Percentiles rank a stretch among this genome's conserved stretches.
These are phyloP conservation scores for Epipyxis sp. DNA, from an alignment of 108 stramenopile genomes.

Conservation along the genomic window DNA sequence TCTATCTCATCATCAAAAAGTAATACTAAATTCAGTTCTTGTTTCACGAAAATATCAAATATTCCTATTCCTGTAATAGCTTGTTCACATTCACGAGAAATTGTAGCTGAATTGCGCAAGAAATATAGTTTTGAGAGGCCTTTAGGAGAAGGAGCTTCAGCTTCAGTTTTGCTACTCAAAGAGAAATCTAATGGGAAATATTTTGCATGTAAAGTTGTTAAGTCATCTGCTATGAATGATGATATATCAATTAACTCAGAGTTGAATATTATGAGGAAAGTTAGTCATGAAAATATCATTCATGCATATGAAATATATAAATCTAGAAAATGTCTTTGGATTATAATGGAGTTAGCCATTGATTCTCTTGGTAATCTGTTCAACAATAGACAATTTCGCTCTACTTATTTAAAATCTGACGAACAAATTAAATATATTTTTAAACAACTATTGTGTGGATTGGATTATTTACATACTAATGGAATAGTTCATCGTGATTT, in stretches of 20 bases:
- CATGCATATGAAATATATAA: neutral
- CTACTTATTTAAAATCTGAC: no score
- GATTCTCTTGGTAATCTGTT: neutral
- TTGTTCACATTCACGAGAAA: no score
- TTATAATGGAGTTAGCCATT: neutral
- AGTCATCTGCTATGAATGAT: neutral
- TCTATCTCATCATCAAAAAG: no score
- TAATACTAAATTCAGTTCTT: no score
- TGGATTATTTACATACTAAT: constrained; percentile 73
- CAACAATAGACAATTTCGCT: neutral
- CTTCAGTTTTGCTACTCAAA: neutral
- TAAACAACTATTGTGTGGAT: constrained; percentile 61
- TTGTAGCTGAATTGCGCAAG: no score
- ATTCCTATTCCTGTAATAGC: no score
- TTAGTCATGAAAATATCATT: neutral
- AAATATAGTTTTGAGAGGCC: no score
- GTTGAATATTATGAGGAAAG: neutral
- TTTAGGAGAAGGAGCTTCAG: neutral
- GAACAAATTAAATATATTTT: constrained; percentile 46
- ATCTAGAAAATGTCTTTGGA: neutral
- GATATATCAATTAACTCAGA: neutral
- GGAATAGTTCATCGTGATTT: constrained; percentile 82
- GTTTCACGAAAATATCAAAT: no score
- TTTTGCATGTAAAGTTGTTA: neutral
- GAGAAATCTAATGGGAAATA: neutral